phyloP scores from a whole-genome alignment of 805 yeast species.

The Priceomyces fermenticarens region DNA sequence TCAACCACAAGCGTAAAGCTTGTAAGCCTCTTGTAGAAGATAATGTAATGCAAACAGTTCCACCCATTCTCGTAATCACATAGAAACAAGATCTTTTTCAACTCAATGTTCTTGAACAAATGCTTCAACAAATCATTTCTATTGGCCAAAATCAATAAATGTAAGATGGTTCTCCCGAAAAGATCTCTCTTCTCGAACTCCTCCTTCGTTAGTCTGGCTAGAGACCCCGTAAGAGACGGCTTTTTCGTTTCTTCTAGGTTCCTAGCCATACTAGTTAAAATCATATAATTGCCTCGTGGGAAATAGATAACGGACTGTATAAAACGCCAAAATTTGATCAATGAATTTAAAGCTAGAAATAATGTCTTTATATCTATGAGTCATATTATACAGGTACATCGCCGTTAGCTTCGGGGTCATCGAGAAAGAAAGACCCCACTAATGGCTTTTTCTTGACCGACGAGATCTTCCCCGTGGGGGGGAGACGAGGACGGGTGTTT shows the following conservation, averaged over 20 bases:
- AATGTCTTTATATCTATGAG: too few relatives aligned
- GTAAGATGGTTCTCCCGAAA: constrained; percentile 69
- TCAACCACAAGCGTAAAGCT: constrained; percentile 46
- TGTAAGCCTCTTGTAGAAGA: constrained; percentile 53
- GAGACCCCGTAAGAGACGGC: constrained; percentile 1
- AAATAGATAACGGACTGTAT: not conserved
- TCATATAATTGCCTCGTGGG: not conserved
- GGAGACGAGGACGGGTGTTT: constrained; percentile 72
- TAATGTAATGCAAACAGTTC: constrained; percentile 73
- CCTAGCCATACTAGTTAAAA: constrained; percentile 2
- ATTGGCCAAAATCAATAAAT: constrained; percentile 50
- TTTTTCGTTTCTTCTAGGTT: constrained; percentile 4
- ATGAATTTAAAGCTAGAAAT: too few relatives aligned
- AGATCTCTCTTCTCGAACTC: constrained; percentile 55
- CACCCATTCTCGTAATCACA: constrained; percentile 77
- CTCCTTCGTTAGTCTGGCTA: constrained; percentile 16
- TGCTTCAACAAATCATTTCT: constrained; percentile 44
- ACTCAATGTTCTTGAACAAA: constrained; percentile 46
- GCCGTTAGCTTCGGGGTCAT: constrained; percentile 17
- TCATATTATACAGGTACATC: not conserved
- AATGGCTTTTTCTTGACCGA: constrained; percentile 62
- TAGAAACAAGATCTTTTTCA: constrained; percentile 36
- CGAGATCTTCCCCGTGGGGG: constrained; percentile 85
- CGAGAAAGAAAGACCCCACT: constrained; percentile 52
- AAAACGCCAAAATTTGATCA: too few relatives aligned